Conservation (phyloP, 2,329 filamentous ascomycete genomes). For the Hortaea sp. region DNA sequence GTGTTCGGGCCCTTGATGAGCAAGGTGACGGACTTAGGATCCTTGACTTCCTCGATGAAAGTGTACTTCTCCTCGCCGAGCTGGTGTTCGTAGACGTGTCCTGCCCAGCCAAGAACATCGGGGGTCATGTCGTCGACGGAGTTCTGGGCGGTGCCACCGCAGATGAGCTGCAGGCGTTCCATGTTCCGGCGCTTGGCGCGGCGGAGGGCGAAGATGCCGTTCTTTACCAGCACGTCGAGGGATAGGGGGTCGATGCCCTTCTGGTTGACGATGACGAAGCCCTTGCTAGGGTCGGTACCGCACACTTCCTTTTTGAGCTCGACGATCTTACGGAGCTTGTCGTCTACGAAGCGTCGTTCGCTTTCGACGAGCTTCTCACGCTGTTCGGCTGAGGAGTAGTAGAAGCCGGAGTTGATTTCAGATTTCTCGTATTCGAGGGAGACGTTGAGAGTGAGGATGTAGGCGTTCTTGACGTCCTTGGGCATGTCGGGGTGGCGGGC, state of each 20-base stretch:
- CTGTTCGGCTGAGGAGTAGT: slow-evolving; percentile 95
- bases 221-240: slow-evolving; percentile 92
- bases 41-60: slow-evolving; percentile 96
- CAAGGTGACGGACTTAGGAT: slow-evolving; percentile 93
- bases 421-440: slow-evolving; percentile 98
- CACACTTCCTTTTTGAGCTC: slow-evolving; percentile 97
- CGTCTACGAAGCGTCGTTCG: slow-evolving; percentile 88
- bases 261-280: slow-evolving; percentile 97
- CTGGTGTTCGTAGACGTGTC: slow-evolving; percentile 92
- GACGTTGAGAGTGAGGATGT: slow-evolving; percentile 90
- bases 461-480: slow-evolving; percentile 89
- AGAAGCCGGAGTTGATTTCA: slow-evolving; percentile 98
- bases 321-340: slow-evolving; percentile 94
- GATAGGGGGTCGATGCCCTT: slow-evolving; percentile 97
- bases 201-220: slow-evolving; percentile 88
- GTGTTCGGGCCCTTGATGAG: slow-evolving; percentile 96
- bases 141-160: slow-evolving; percentile 86
- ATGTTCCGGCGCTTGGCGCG: slow-evolving; percentile 97
- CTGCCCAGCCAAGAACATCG: slow-evolving; percentile 88
- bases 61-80: slow-evolving; percentile 98
- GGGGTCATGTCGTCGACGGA: slow-evolving; percentile 87
- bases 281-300: slow-evolving; percentile 83
- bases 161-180: slow-evolving; percentile 93
- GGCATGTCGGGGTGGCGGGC: slow-evolving; percentile 97
- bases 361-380: slow-evolving; percentile 96